Percentiles rank a stretch among this genome's conserved stretches.
Evolutionary conservation across 2,329 filamentous ascomycete species (phyloP).

Genomic region (Stemphylium lycopersici): DNA sequence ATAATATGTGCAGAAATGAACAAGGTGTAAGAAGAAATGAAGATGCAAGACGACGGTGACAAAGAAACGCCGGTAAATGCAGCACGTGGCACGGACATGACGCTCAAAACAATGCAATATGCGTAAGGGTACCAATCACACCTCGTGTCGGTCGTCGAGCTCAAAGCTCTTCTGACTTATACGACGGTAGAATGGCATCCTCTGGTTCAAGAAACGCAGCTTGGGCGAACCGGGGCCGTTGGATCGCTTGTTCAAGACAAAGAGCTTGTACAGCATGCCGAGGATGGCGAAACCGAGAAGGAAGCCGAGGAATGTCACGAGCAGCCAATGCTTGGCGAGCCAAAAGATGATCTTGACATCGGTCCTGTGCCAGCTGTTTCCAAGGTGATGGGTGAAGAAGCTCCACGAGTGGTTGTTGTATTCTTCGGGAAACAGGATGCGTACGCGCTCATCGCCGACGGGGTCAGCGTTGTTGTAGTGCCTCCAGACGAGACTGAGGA

Average conservation of each 20-base stretch:
- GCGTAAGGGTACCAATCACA: constrained; percentile 24
- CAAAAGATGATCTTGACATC: constrained; percentile 71
- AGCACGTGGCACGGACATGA: constrained; percentile 23
- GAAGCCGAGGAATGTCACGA: constrained; percentile 63
- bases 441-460: constrained; percentile 60
- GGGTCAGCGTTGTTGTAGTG: constrained; percentile 67
- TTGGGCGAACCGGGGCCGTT: constrained; percentile 25
- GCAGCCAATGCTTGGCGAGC: constrained; percentile 63
- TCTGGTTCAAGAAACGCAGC: constrained; percentile 22
- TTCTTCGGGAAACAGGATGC: constrained; percentile 72
- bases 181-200: constrained; percentile 46
- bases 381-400: constrained; percentile 71
- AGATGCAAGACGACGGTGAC: constrained; percentile 24
- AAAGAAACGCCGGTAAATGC: constrained; percentile 35
- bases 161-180: constrained; percentile 46
- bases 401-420: constrained; percentile 73
- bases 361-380: constrained; percentile 69
- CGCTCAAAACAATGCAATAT: constrained; percentile 30
- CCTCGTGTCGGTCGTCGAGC: constrained; percentile 45
- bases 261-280: constrained; percentile 59
- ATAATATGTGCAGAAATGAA: constrained; percentile 18
- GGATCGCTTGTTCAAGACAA: constrained; percentile 45
- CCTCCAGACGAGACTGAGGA: constrained; percentile 76
- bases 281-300: constrained; percentile 58
- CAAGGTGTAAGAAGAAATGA: constrained; percentile 7